Percentiles rank a stretch among this genome's conserved stretches.
Conservation (phyloP, 805 yeast genomes). For the Yarrowia osloensis region DNA sequence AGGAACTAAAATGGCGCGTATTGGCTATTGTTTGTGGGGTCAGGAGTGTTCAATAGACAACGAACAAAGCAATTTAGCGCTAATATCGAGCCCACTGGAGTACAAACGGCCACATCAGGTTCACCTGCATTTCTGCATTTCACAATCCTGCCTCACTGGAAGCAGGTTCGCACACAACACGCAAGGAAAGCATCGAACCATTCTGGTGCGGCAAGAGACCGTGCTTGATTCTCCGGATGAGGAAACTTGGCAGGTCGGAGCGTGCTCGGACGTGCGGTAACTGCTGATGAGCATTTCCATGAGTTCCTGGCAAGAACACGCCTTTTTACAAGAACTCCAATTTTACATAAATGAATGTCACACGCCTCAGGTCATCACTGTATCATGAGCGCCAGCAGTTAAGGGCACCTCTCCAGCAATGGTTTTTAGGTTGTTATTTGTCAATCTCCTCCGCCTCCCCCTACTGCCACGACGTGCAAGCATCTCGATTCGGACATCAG, state of each 20-base stretch:
- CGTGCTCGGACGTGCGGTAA: too few species aligned
- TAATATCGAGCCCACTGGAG: not conserved
- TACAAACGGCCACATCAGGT: not conserved
- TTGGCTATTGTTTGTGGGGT: not conserved
- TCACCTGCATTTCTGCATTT: not conserved
- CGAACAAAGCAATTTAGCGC: not conserved
- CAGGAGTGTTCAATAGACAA: not conserved
- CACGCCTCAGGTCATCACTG: slow-evolving; percentile 32
- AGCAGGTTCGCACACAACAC: too few species aligned
- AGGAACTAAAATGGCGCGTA: too few species aligned
- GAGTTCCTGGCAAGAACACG: too few species aligned
- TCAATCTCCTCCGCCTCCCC: slow-evolving; percentile 28
- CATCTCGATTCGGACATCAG: slow-evolving; percentile 30
- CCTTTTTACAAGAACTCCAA: not conserved
- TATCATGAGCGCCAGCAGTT: slow-evolving; percentile 31
- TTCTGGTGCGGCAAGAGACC: too few species aligned
- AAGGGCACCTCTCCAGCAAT: slow-evolving; percentile 32
- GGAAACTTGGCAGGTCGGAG: not conserved
- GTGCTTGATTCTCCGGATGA: not conserved
- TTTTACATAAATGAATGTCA: slow-evolving; percentile 14
- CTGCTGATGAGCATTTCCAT: too few species aligned
- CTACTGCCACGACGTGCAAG: slow-evolving; percentile 30
- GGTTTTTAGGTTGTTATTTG: slow-evolving; percentile 30
- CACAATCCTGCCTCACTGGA: too few species aligned
- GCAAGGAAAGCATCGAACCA: too few species aligned